Evolutionary conservation across 176 grass and related monocot species (phyloP).

Genomic region (Oryza punctata): DNA sequence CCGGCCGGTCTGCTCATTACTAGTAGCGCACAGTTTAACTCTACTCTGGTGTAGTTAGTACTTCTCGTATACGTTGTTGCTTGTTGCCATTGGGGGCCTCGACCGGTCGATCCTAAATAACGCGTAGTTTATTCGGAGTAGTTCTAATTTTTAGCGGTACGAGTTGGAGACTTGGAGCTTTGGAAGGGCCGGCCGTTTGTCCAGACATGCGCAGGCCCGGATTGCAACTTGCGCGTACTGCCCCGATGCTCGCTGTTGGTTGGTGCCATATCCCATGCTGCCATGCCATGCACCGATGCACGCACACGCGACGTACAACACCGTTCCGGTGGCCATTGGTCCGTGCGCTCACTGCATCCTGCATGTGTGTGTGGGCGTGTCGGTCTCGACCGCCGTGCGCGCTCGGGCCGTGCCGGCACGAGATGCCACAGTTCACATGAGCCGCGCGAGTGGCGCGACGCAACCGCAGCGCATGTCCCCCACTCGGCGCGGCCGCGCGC

Average conservation of each 20-base stretch:
- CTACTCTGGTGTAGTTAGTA: neutral
- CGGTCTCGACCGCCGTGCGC: conserved; percentile 18
- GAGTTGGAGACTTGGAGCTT: neutral
- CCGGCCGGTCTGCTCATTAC: neutral
- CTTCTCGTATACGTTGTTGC: too few species aligned
- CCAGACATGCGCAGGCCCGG: neutral
- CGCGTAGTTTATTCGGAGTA: too few species aligned
- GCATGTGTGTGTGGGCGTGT: neutral
- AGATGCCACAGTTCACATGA: neutral
- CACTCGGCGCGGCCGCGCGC: neutral
- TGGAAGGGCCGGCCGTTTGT: neutral
- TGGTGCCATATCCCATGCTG: neutral
- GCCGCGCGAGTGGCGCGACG: too few species aligned
- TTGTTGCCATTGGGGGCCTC: too few species aligned
- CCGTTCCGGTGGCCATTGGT: conserved; percentile 9
- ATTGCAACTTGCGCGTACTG: neutral
- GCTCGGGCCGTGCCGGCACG: neutral
- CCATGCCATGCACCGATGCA: neutral
- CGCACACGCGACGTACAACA: neutral
- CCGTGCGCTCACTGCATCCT: neutral
- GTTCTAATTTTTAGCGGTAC: too few species aligned
- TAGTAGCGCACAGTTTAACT: neutral
- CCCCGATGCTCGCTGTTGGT: neutral
- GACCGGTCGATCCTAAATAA: too few species aligned
- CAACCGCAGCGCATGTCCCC: too few species aligned